Evolutionary conservation across 2,329 filamentous ascomycete genomes (phyloP).

Genomic region (Aspergillus eucalypticola): DNA sequence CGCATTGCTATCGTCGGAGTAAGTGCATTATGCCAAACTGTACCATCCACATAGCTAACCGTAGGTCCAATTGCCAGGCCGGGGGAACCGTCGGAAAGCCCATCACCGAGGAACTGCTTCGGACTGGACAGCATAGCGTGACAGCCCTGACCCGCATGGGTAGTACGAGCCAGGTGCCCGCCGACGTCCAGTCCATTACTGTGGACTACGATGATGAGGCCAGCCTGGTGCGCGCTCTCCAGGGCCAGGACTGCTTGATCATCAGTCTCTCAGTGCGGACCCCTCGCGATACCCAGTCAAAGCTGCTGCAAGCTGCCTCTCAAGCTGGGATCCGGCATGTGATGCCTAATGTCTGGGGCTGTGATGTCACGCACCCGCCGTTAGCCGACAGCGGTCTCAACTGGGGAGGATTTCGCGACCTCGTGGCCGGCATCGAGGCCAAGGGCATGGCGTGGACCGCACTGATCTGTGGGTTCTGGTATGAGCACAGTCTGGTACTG

Average conservation of each 20-base stretch:
- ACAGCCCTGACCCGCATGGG: constrained; percentile 51
- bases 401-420: constrained; percentile 11
- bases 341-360: constrained; percentile 52
- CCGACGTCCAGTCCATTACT: neutral
- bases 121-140: constrained; percentile 51
- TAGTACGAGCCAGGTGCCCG: constrained; percentile 2
- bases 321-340: constrained; percentile 57
- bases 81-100: constrained; percentile 34
- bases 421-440: constrained; percentile 35
- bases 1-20: constrained; percentile 42
- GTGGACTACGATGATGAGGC: constrained; percentile 10
- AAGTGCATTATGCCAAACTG: constrained; percentile 11
- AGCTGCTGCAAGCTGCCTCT: constrained; percentile 56
- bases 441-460: constrained; percentile 43
- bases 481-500: constrained; percentile 50
- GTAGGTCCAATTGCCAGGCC: constrained; percentile 26
- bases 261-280: constrained; percentile 53
- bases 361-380: constrained; percentile 27
- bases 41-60: neutral
- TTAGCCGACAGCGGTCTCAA: constrained; percentile 28
- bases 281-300: constrained; percentile 46
- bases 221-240: constrained; percentile 49
- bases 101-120: constrained; percentile 43
- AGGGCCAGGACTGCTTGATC: constrained; percentile 57
- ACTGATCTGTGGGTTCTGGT: constrained; percentile 53